Evolutionary conservation across 2,329 filamentous ascomycete species (phyloP).

Genomic region (Camillea tinctor): DNA sequence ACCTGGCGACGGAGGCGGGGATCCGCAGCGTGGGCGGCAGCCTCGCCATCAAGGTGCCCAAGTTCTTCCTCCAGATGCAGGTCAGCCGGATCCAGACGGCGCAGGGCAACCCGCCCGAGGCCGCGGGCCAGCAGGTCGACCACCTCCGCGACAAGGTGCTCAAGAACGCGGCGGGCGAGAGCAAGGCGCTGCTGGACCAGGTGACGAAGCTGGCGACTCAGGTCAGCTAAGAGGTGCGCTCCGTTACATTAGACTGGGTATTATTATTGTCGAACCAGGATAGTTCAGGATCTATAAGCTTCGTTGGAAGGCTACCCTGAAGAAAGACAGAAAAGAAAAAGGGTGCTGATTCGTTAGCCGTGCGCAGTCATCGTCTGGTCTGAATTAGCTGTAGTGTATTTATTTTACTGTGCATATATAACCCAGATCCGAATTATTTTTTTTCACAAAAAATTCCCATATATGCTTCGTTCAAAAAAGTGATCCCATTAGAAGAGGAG

Average conservation of each 20-base stretch:
- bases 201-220: constrained; percentile 36
- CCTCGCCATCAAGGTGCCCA: constrained; percentile 59
- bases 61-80: constrained; percentile 62
- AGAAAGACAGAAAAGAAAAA: too few relatives aligned
- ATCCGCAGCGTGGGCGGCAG: constrained; percentile 52
- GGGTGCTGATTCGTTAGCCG: neutral
- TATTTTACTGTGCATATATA: neutral
- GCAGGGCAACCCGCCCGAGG: constrained; percentile 52
- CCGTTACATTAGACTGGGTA: too few relatives aligned
- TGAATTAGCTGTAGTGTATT: neutral
- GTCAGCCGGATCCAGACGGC: constrained; percentile 58
- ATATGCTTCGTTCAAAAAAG: neutral
- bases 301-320: too few relatives aligned
- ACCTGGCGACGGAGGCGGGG: constrained; percentile 59
- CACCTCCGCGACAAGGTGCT: constrained; percentile 57
- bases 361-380: neutral
- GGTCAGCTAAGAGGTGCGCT: neutral
- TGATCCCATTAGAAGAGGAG: constrained; percentile 5
- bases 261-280: too few relatives aligned
- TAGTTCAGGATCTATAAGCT: too few relatives aligned
- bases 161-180: constrained; percentile 52
- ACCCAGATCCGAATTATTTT: neutral
- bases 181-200: constrained; percentile 48
- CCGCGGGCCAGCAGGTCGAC: constrained; percentile 52
- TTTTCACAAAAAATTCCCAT: neutral